Percentiles rank a stretch among this genome's conserved stretches.
Evolutionary conservation across 352 stramenopile genomes (phyloP).

Genomic region (Pythium pyrilobum): DNA sequence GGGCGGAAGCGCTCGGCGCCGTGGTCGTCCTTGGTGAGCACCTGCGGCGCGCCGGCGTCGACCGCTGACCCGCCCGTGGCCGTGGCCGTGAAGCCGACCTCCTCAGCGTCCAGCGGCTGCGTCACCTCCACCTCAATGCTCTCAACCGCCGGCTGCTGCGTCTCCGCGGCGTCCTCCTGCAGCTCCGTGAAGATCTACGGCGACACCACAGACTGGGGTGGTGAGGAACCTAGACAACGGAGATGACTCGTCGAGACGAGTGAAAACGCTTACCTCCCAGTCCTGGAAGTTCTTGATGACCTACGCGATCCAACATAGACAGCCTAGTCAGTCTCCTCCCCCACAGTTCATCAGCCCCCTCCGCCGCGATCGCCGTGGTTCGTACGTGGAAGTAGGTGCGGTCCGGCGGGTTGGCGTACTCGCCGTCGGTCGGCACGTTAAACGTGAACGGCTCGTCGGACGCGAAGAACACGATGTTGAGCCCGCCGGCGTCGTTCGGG

Average conservation of each 20-base stretch:
- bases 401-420: constrained; percentile 38
- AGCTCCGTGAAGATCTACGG: constrained; percentile 59
- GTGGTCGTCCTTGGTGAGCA: constrained; percentile 51
- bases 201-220: neutral
- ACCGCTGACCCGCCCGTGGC: neutral
- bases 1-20: constrained; percentile 41
- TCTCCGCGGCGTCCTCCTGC: constrained; percentile 25
- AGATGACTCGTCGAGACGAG: neutral
- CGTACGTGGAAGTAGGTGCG: constrained; percentile 62
- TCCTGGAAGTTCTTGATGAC: constrained; percentile 53
- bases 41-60: no score
- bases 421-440: constrained; percentile 37
- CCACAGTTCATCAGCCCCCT: no score
- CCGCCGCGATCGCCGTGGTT: neutral
- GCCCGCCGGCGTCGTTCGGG: constrained; percentile 24
- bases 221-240: no score
- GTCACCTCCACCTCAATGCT: constrained; percentile 28
- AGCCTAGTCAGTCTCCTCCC: no score
- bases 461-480: constrained; percentile 77
- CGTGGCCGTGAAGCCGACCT: constrained; percentile 39
- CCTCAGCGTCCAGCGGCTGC: constrained; percentile 42
- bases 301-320: no score
- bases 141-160: no score
- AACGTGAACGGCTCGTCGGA: constrained; percentile 67
- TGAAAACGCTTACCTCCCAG: constrained; percentile 38